Evolutionary conservation across 2,329 filamentous ascomycete genomes (phyloP), one percentile per base, ranked within the genome.

Genomic region (Pyrenophora teres): DNA sequence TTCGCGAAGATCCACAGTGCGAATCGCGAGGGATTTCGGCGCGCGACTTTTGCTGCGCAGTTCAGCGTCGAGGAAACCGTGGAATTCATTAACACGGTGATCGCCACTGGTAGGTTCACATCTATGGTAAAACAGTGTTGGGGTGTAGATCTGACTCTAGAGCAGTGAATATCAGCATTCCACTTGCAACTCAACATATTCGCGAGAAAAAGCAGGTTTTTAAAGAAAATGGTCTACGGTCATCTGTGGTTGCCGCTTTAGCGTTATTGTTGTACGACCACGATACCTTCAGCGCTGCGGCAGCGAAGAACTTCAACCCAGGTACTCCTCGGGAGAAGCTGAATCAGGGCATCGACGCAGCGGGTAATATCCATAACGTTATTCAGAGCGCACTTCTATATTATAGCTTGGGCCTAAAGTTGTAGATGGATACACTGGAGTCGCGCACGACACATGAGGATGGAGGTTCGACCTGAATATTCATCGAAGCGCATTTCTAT

Each of bases 1-100:
- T 53, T 62, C n/a, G 59, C 57, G 2, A 46, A 62, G 8, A 58
- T 63, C 21, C 58, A 63, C n/a, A 4, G 8, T 3, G 60, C 59
- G 13, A 63, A 63, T 36, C 54, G 60, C 7, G 52, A 53, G 3
- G 60, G 58, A 1, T 60, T 55, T 31, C 15, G 40, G 3, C 58
- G 60, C 33, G 60, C 58, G 8, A 37, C 57, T 9, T 31, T 51
- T 4, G 50, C 58, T 6, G 18, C 27, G 13, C 54, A 52, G 0
- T 63, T 58, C 18, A 48, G 32, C 13, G 46, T 57, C 1, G 8
- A 40, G 4, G 57, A 59, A 9, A 54, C 42, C 10, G 12, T 36
- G 4, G 39, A 56, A 2, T 42, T 60, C 1, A 49, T 63, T 6
- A 44, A 50, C 12, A 41, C 57, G 0, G 59, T 62, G 12, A 50